Evolutionary conservation across 2,329 filamentous ascomycete genomes (phyloP).

Genomic region (Paraphaeosphaeria minitans): DNA sequence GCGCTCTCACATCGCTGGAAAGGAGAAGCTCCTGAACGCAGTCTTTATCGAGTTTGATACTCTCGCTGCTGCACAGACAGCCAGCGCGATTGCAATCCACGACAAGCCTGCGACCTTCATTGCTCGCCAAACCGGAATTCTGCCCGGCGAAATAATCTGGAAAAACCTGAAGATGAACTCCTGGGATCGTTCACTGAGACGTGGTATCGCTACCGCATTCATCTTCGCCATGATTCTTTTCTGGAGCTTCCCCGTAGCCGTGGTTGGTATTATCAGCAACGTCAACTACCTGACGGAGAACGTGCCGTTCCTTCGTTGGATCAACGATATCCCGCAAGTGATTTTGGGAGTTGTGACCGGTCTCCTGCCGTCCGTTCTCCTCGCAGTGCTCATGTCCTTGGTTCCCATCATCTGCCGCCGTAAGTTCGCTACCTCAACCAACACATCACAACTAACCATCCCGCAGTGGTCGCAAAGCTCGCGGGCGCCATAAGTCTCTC

Average conservation of each 20-base stretch:
- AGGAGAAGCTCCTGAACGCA: conserved; percentile 3
- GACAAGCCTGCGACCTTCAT: conserved; percentile 8
- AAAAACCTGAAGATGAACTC: conserved; percentile 9
- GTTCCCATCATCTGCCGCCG: conserved; percentile 50
- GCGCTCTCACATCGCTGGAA: conserved; percentile 7
- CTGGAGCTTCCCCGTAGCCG: conserved; percentile 5
- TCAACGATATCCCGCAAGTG: conserved; percentile 46
- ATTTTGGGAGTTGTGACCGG: conserved; percentile 53
- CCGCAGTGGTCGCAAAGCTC: conserved; percentile 40
- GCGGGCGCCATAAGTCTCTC: conserved; percentile 48
- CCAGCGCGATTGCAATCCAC: not conserved
- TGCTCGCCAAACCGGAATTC: conserved; percentile 4
- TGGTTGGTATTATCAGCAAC: conserved; percentile 10
- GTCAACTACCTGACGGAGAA: conserved; percentile 9
- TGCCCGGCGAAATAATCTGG: conserved; percentile 7
- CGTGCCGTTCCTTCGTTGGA: conserved; percentile 34
- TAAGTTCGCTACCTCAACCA: conserved; percentile 14
- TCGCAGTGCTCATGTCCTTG: conserved; percentile 51
- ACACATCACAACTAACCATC: not conserved
- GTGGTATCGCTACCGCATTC: not conserved
- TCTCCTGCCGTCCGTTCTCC: conserved; percentile 49
- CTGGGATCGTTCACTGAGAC: conserved; percentile 3
- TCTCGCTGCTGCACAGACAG: conserved; percentile 6
- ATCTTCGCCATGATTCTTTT: conserved; percentile 8
- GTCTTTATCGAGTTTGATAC: conserved; percentile 9